Conservation (phyloP, 148 eudicot species). For the Hydrangea macrophylla region DNA sequence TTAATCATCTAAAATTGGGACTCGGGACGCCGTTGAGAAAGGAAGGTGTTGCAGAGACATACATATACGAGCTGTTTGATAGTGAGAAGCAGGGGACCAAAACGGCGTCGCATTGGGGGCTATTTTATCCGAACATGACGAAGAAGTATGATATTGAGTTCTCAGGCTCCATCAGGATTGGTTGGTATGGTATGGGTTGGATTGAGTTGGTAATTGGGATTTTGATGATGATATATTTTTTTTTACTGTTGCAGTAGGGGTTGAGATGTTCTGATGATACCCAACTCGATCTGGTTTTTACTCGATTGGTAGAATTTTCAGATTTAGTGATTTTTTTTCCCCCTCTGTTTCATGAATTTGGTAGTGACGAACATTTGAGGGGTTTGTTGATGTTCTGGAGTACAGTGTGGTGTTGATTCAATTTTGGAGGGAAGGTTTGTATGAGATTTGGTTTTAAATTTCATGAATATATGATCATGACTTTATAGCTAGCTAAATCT, state of each 20-base stretch:
- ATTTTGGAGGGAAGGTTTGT: too few species aligned
- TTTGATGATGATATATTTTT: conserved; percentile 6
- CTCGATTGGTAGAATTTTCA: too few species aligned
- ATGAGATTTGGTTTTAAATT: too few species aligned
- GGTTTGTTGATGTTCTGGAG: too few species aligned
- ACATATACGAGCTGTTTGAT: conserved; percentile 68
- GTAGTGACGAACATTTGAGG: too few species aligned
- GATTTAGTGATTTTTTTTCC: too few species aligned
- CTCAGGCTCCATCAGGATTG: conserved; percentile 1
- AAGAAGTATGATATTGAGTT: conserved; percentile 45
- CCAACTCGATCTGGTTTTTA: too few species aligned
- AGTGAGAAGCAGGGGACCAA: conserved; percentile 10
- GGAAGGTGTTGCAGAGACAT: conserved; percentile 59
- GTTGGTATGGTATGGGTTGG: not conserved
- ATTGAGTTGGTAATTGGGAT: conserved; percentile 11
- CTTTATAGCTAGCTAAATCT: too few species aligned
- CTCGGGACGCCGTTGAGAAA: conserved; percentile 74
- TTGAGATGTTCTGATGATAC: not conserved
- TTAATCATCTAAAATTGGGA: conserved; percentile 52
- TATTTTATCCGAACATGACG: conserved; percentile 56
- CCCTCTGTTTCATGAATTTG: too few species aligned
- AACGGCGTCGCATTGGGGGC: conserved; percentile 28
- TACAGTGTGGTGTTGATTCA: too few species aligned
- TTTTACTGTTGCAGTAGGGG: not conserved
- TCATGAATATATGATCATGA: too few species aligned